Percentiles rank a stretch among this genome's conserved stretches.
phyloP scores from a whole-genome alignment of 2,329 filamentous ascomycete species.

The Blumeria hordei region DNA sequence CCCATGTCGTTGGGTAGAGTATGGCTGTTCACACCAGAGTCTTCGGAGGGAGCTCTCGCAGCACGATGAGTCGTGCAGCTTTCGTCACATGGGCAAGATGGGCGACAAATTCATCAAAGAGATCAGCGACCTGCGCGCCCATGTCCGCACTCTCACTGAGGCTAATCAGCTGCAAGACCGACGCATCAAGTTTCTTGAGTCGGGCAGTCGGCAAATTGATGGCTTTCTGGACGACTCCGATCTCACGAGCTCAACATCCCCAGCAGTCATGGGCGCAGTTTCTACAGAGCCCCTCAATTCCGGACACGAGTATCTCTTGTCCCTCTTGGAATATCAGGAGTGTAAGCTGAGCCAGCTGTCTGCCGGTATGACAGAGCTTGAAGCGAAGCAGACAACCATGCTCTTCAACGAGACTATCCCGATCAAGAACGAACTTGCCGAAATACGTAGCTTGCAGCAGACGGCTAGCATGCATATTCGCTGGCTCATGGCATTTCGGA shows the following conservation, averaged over 20 bases:
- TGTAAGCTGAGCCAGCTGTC: slow-evolving; percentile 31
- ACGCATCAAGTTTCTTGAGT: slow-evolving; percentile 21
- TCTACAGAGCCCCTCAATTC: slow-evolving; percentile 14
- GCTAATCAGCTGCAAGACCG: slow-evolving; percentile 19
- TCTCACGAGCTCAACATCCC: slow-evolving; percentile 9
- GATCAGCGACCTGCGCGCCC: slow-evolving; percentile 16
- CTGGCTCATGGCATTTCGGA: slow-evolving; percentile 15
- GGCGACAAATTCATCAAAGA: slow-evolving; percentile 23
- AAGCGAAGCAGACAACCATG: slow-evolving; percentile 34
- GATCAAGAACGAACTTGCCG: slow-evolving; percentile 36
- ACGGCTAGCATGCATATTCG: slow-evolving; percentile 16
- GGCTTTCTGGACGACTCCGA: slow-evolving; percentile 8
- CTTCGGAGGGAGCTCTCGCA: slow-evolving; percentile 19
- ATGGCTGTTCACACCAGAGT: slow-evolving; percentile 22
- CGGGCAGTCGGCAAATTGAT: slow-evolving; percentile 12
- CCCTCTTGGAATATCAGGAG: slow-evolving; percentile 26
- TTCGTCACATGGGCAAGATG: slow-evolving; percentile 27
- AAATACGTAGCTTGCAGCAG: slow-evolving; percentile 17
- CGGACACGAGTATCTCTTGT: slow-evolving; percentile 20
- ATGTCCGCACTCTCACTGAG: slow-evolving; percentile 22
- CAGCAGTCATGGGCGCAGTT: slow-evolving; percentile 7
- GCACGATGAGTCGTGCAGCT: slow-evolving; percentile 26
- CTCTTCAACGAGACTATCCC: slow-evolving; percentile 36
- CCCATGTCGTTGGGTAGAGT: slow-evolving; percentile 23
- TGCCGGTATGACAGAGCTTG: slow-evolving; percentile 30